Evolutionary conservation across 164 flowering plant genomes (phyloP).

Genomic region (Nelumbo lutea): DNA sequence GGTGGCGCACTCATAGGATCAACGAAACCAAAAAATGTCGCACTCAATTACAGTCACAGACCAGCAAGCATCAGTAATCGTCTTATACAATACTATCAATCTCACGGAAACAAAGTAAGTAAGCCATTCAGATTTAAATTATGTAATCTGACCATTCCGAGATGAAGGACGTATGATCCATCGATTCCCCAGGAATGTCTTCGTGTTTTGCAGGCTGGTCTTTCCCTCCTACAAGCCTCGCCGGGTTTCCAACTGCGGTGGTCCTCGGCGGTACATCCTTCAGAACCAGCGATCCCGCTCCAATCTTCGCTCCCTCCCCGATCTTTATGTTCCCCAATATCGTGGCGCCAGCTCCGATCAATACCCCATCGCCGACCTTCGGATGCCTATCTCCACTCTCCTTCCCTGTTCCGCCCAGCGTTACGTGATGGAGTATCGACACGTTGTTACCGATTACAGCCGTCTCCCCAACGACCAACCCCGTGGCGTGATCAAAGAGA

Average conservation of each 20-base stretch:
- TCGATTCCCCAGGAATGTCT: conserved; percentile 61
- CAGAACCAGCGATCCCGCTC: conserved; percentile 62
- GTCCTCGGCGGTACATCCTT: conserved; percentile 60
- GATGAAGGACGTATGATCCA: conserved; percentile 70
- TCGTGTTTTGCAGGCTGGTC: conserved; percentile 40
- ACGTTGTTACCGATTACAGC: conserved; percentile 65
- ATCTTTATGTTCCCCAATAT: conserved; percentile 50
- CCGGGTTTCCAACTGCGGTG: conserved; percentile 66
- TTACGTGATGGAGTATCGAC: conserved; percentile 60
- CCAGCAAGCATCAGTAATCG: too few relatives aligned
- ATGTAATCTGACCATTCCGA: conserved; percentile 67
- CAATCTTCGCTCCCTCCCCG: conserved; percentile 65
- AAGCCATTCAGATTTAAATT: conserved; percentile 17
- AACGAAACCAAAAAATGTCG: too few relatives aligned
- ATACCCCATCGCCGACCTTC: conserved; percentile 61
- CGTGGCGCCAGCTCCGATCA: conserved; percentile 62
- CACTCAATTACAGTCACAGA: too few relatives aligned
- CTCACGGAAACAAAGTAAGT: too few relatives aligned
- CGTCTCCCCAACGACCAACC: conserved; percentile 67
- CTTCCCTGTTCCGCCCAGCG: conserved; percentile 65
- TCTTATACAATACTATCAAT: too few relatives aligned
- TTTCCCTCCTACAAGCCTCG: conserved; percentile 60
- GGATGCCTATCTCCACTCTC: conserved; percentile 55
- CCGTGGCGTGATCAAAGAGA: conserved; percentile 61
- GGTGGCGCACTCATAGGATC: too few relatives aligned